These are phyloP conservation scores for Clonostachys solani DNA, from an alignment of 2,329 filamentous ascomycete genomes.

Conservation along the genomic window DNA sequence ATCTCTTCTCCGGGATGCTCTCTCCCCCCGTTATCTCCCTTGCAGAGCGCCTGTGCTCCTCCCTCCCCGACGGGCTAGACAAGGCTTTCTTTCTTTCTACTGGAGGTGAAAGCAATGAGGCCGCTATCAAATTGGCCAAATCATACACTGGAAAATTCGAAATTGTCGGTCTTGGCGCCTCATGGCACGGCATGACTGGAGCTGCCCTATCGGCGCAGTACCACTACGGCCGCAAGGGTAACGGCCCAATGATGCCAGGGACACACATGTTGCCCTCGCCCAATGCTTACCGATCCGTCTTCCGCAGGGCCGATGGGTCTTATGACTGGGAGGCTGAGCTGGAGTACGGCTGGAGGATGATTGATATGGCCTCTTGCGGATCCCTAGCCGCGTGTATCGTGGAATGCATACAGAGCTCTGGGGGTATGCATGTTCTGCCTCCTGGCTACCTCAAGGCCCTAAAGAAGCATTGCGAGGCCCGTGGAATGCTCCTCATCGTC, in stretches of 20 bases:
- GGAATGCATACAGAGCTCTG: slow-evolving; percentile 55
- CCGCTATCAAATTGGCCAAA: slow-evolving; percentile 62
- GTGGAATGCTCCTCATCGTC: slow-evolving; percentile 57
- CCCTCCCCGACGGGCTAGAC: slow-evolving; percentile 44
- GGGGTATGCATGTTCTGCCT: slow-evolving; percentile 56
- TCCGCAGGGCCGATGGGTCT: slow-evolving; percentile 50
- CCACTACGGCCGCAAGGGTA: slow-evolving; percentile 45
- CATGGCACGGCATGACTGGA: slow-evolving; percentile 59
- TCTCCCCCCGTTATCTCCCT: slow-evolving; percentile 52
- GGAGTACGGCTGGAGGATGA: slow-evolving; percentile 54
- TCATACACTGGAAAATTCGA: slow-evolving; percentile 61
- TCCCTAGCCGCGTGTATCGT: slow-evolving; percentile 61
- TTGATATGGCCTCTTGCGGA: slow-evolving; percentile 55
- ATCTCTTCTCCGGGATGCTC: slow-evolving; percentile 56
- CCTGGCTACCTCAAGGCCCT: slow-evolving; percentile 53
- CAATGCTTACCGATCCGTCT: slow-evolving; percentile 56
- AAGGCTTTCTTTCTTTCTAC: slow-evolving; percentile 56
- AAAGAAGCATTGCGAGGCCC: slow-evolving; percentile 46
- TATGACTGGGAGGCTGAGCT: slow-evolving; percentile 61
- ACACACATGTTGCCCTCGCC: slow-evolving; percentile 54
- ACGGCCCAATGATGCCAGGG: slow-evolving; percentile 47
- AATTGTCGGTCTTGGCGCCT: slow-evolving; percentile 53
- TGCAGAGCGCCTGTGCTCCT: slow-evolving; percentile 40
- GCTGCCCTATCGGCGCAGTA: slow-evolving; percentile 51
- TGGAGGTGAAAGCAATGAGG: slow-evolving; percentile 54